Base-by-base conservation (phyloP, 2,329 filamentous ascomycete species). In the Aspergillus tanneri region DNA sequence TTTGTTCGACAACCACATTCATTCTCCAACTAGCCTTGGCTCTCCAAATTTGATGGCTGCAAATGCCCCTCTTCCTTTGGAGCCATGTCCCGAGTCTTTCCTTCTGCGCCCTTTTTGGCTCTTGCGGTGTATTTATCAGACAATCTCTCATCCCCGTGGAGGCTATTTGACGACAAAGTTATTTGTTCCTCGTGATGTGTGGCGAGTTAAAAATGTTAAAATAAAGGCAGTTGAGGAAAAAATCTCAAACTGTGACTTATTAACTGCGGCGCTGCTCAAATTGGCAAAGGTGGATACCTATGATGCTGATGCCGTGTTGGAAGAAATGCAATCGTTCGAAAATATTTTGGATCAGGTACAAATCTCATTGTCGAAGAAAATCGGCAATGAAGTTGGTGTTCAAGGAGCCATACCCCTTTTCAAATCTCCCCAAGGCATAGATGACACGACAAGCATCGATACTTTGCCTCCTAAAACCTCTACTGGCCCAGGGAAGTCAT, bases 101-200 rank as follows among this genome's bases (percentile, higher is more conserved):
- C 79, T 96, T 61, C 78, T 97, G n/a, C 85, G 93, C 16, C 95
- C 93, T 2, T 99, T 96, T 69, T 99, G 93, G 93, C 77, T 99
- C 36, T 96, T 99, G 89, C 85, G 93, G 46, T 91, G 88, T 53
- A 78, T 99, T 21, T 95, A 93, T 65, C 90, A 96, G 67, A 96
- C 91, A 0, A 83, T 99, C 36, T 87, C 86, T 14, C 92, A 99
- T 63, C 90, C 92, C 2, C 84, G 90, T 19, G 93, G 93, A 28
- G 93, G 91, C 12, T 99, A 96, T 65, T 66, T 99, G 16, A 95
- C 91, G 44, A 92, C 85, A 18, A 91, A 90, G 60, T 79, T 99
- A 0, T 99, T 99, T 64, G 81, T 99, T 4, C 91, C 93, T 5
- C 82, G 88, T 43, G 91, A 97, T 64, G 89, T 93, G 3, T 99